A percentile compares a stretch with the other conserved stretches of the same genome.
These are phyloP conservation scores for Candida stauntonica DNA, from an alignment of 805 yeast species.

Conservation along the genomic window DNA sequence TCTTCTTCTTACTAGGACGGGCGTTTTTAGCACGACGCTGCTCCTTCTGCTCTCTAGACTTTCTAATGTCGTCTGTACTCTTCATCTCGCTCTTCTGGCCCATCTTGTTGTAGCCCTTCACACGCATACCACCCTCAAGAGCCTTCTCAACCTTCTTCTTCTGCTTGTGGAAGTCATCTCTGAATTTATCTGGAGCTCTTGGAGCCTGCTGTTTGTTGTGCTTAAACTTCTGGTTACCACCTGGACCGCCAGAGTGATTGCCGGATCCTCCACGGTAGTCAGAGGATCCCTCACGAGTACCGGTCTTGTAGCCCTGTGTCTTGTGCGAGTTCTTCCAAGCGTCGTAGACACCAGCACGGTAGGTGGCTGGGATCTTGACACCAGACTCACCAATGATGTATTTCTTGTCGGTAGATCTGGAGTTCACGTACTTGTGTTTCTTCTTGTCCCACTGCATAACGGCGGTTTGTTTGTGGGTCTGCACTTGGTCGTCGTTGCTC, in stretches of 20 bases:
- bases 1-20: conserved; percentile 49
- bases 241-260: conserved; percentile 17
- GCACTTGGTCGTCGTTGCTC: conserved; percentile 69
- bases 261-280: conserved; percentile 25
- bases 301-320: conserved; percentile 48
- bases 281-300: conserved; percentile 43
- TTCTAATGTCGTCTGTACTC: conserved; percentile 72
- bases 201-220: conserved; percentile 81
- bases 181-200: conserved; percentile 79
- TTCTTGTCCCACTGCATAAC: conserved; percentile 90
- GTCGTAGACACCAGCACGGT: conserved; percentile 85
- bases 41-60: conserved; percentile 64
- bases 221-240: conserved; percentile 50
- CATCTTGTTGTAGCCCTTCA: conserved; percentile 51
- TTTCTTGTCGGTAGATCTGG: conserved; percentile 75
- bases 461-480: conserved; percentile 58
- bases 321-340: conserved; percentile 81
- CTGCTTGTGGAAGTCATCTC: conserved; percentile 83
- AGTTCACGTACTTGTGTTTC: conserved; percentile 82
- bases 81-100: conserved; percentile 50
- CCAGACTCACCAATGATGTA: conserved; percentile 95
- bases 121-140: conserved; percentile 62
- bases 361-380: conserved; percentile 84
- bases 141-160: conserved; percentile 81
- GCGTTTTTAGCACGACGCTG: conserved; percentile 81